phyloP scores from a whole-genome alignment of 2,329 filamentous ascomycete genomes.

The Amphichorda felina region DNA sequence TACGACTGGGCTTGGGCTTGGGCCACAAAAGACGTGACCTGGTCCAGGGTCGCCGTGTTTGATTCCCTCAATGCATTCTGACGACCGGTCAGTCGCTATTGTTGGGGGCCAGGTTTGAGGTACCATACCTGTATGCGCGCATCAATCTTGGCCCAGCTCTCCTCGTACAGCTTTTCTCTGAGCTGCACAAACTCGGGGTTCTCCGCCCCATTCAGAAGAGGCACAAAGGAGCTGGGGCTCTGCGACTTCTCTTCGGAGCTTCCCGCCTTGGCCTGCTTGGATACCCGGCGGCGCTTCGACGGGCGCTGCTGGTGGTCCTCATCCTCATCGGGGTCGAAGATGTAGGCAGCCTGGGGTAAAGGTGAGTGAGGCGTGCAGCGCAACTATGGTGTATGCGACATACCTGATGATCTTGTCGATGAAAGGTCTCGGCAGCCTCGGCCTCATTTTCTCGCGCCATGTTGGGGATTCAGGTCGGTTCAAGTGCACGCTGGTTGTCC shows the following conservation, averaged over 20 bases:
- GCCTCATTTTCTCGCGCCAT: slow-evolving; percentile 2
- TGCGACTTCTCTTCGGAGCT: background rate
- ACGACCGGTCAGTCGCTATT: slow-evolving; percentile 4
- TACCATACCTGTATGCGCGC: slow-evolving; percentile 39
- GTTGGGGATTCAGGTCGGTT: too few species aligned
- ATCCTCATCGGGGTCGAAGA: slow-evolving; percentile 42
- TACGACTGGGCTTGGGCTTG: slow-evolving; percentile 20
- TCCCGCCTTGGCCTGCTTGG: slow-evolving; percentile 17
- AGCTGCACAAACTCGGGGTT: slow-evolving; percentile 31
- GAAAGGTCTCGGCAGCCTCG: slow-evolving; percentile 9
- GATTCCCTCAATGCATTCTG: slow-evolving; percentile 46
- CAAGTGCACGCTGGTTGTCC: too few species aligned
- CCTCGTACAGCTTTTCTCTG: slow-evolving; percentile 47
- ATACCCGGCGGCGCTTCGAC: slow-evolving; percentile 43
- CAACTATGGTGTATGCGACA: background rate
- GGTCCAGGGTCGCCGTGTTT: slow-evolving; percentile 46
- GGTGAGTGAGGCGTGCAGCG: too few species aligned
- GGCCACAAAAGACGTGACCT: slow-evolving; percentile 45
- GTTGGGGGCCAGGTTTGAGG: slow-evolving; percentile 8
- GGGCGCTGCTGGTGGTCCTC: slow-evolving; percentile 25
- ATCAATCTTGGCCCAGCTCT: slow-evolving; percentile 54
- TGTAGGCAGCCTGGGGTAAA: slow-evolving; percentile 45
- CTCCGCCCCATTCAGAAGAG: slow-evolving; percentile 44
- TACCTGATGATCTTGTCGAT: slow-evolving; percentile 34
- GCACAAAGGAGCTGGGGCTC: slow-evolving; percentile 24